Evolutionary conservation across 768 basidiomycete genomes (phyloP).

Genomic region (Boletus pseudo-olivaceus): DNA sequence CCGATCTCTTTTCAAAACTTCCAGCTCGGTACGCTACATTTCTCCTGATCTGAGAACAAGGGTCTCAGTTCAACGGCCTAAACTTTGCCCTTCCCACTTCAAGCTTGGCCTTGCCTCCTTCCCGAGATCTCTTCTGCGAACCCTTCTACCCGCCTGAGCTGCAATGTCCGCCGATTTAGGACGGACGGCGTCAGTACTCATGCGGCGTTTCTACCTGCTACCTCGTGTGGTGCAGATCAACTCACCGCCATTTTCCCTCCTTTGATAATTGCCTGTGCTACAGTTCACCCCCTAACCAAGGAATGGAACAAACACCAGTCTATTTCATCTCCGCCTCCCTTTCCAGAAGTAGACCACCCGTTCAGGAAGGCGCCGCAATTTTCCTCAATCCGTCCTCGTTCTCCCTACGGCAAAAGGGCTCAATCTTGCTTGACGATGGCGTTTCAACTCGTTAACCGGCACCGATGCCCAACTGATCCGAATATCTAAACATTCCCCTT

Average conservation of each 20-base stretch:
- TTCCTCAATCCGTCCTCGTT: constrained; percentile 23
- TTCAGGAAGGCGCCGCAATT: constrained; percentile 18
- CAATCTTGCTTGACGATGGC: constrained; percentile 5
- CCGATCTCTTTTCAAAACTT: background rate
- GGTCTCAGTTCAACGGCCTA: background rate
- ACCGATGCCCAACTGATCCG: constrained; percentile 20
- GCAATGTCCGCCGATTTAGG: constrained; percentile 14
- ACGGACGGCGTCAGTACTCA: constrained; percentile 13
- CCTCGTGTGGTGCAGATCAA: constrained; percentile 23
- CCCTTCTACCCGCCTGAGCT: constrained; percentile 3
- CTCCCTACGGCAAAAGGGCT: constrained; percentile 21
- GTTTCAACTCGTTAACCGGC: constrained; percentile 10
- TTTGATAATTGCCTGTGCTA: constrained; percentile 13
- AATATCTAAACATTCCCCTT: background rate
- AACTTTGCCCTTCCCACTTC: constrained; percentile 4
- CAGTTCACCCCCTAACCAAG: constrained; percentile 6
- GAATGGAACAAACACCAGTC: constrained; percentile 19
- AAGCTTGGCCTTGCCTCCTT: background rate
- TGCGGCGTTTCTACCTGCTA: constrained; percentile 13
- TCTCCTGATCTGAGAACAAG: background rate
- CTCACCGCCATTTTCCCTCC: constrained; percentile 15
- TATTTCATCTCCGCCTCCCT: constrained; percentile 32
- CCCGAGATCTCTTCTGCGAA: constrained; percentile 6
- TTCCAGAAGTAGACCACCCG: constrained; percentile 2
- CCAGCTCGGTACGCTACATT: constrained; percentile 7